A percentile compares a stretch with the other conserved stretches of the same genome.
These are phyloP conservation scores for Arabidopsis hybrid DNA, from an alignment of 441 rosid species.

Conservation along the genomic window DNA sequence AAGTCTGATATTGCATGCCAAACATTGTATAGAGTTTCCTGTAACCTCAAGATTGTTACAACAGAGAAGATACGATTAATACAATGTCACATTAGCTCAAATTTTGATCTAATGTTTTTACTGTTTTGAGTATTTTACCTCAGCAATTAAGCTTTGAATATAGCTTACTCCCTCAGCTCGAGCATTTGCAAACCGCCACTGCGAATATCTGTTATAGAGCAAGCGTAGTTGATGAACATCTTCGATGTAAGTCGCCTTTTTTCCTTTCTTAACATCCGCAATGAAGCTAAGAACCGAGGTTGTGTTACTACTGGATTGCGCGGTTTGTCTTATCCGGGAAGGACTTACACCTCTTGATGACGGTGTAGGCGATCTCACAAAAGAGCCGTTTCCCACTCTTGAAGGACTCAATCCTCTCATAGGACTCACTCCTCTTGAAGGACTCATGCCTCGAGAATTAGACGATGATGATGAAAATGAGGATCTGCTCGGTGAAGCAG, in stretches of 20 bases:
- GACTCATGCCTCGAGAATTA: constrained; percentile 51
- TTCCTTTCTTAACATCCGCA: constrained; percentile 79
- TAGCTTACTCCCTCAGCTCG: constrained; percentile 68
- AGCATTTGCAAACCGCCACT: constrained; percentile 93
- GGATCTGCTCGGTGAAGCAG: constrained; percentile 72
- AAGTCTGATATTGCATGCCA: constrained; percentile 69
- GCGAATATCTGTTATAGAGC: constrained; percentile 81
- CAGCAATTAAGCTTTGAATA: constrained; percentile 67
- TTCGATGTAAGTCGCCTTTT: constrained; percentile 68
- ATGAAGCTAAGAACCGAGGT: constrained; percentile 90
- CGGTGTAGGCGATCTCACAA: constrained; percentile 66
- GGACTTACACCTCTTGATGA: constrained; percentile 73
- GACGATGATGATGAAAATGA: constrained; percentile 50
- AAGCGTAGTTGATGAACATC: constrained; percentile 88
- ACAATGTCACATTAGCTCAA: background rate
- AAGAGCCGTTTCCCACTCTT: constrained; percentile 57
- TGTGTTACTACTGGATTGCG: constrained; percentile 61
- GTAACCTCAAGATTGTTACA: constrained; percentile 46
- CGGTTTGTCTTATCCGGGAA: constrained; percentile 54
- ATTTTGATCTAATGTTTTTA: background rate
- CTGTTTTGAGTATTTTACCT: constrained; percentile 55
- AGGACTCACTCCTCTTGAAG: constrained; percentile 50
- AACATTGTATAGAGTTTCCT: constrained; percentile 78
- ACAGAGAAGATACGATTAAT: background rate
- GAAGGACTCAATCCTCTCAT: constrained; percentile 69